phyloP scores from a whole-genome alignment of 306 rosid genomes.

The Hylodesmum podocarpum region DNA sequence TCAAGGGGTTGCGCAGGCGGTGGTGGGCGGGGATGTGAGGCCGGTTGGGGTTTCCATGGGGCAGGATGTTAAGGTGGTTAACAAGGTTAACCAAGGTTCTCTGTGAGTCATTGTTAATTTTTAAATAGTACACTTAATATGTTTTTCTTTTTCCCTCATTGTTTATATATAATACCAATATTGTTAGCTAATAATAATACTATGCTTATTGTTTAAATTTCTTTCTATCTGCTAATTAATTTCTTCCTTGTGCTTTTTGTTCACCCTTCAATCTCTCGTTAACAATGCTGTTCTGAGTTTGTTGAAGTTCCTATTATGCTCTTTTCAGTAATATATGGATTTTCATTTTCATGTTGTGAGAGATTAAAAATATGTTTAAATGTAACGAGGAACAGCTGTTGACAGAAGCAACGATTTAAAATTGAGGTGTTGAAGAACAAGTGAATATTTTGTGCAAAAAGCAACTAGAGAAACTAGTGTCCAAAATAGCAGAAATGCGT shows the following conservation, averaged over 20 bases:
- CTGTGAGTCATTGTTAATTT: slow-evolving; percentile 52
- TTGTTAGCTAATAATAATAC: background rate
- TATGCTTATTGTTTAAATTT: background rate
- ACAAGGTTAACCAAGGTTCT: slow-evolving; percentile 58
- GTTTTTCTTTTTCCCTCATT: background rate
- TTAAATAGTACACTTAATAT: slow-evolving; percentile 22
- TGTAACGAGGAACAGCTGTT: background rate
- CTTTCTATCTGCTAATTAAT: background rate
- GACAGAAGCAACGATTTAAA: background rate
- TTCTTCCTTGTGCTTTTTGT: background rate
- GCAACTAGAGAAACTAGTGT: background rate
- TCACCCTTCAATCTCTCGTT: too few relatives aligned
- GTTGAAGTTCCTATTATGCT: background rate
- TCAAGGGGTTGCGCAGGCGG: slow-evolving; percentile 45
- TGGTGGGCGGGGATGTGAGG: slow-evolving; percentile 41
- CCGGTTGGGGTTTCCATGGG: slow-evolving; percentile 44
- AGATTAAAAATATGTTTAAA: background rate
- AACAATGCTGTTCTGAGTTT: background rate
- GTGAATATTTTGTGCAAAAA: background rate
- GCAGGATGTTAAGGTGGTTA: slow-evolving; percentile 62
- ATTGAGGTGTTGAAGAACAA: background rate
- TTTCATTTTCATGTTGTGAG: background rate
- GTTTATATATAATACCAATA: background rate
- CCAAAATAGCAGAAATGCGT: background rate
- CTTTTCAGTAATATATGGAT: too few relatives aligned